Evolutionary conservation across 768 basidiomycete species (phyloP).

Genomic region (Cantharellus cinnabarinus): DNA sequence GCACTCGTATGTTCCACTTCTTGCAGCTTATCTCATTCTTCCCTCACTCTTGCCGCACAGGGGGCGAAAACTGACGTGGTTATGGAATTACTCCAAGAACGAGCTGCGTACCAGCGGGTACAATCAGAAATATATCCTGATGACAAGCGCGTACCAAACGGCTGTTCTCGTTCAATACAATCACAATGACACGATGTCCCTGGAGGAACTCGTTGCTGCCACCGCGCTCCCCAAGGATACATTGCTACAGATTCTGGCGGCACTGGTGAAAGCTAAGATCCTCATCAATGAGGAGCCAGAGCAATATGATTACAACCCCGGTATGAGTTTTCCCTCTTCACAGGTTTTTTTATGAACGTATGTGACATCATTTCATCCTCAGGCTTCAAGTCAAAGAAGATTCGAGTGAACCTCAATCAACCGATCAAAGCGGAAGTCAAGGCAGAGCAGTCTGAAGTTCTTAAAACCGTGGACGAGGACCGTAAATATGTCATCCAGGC

Average conservation of each 20-base stretch:
- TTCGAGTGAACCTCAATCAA: conserved; percentile 15
- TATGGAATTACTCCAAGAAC: conserved; percentile 97
- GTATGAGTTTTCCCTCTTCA: conserved; percentile 17
- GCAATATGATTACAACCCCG: conserved; percentile 82
- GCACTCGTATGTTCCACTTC: conserved; percentile 31
- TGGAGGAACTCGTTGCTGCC: conserved; percentile 58
- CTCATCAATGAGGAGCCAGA: conserved; percentile 75
- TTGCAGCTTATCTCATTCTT: neutral
- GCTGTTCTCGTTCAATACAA: conserved; percentile 92
- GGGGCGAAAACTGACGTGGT: conserved; percentile 88
- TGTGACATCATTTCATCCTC: neutral
- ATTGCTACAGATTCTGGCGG: conserved; percentile 23
- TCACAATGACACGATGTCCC: conserved; percentile 63
- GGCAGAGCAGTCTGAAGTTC: conserved; percentile 69
- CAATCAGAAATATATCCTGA: conserved; percentile 86
- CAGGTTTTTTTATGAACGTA: conserved; percentile 1
- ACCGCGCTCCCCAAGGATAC: conserved; percentile 68
- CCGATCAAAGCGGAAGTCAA: conserved; percentile 92
- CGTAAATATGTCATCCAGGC: conserved; percentile 32
- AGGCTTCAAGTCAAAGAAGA: conserved; percentile 18
- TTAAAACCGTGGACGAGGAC: conserved; percentile 92
- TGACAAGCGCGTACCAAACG: conserved; percentile 90
- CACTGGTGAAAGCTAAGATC: conserved; percentile 77
- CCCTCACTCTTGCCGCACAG: conserved; percentile 7
- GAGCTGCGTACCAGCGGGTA: conserved; percentile 87